Base-by-base conservation (phyloP, 2,329 filamentous ascomycete species). In the Colletotrichum sp. region DNA sequence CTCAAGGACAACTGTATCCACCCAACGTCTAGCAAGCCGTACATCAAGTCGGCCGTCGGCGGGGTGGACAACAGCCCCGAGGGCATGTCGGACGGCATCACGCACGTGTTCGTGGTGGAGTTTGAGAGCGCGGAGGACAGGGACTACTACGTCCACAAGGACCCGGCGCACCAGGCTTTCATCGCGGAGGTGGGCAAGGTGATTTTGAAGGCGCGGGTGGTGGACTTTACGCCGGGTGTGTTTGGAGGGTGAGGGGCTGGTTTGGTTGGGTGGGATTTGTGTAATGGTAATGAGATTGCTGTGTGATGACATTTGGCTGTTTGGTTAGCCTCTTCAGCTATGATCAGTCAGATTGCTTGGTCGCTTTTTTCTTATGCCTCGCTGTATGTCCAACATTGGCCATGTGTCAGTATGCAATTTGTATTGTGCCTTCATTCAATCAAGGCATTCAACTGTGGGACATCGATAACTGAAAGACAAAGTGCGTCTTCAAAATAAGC, bases 21-120 rank as follows among this genome's bases (percentile, higher is more conserved):
- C 78, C 91, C 93, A 3, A 85, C 83, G 2, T 90, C 91, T 0
- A 84, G 91, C 16, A 85, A 88, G 76, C 89, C 90, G 0, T 95
- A 95, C 79, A 88, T 95, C 76, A 88, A 87, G 77, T 88, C 88
- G 0, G 84, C 88, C 24, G 87, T 86, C 4, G 93, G 92, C 3
- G 93, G 93, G 1, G 84, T 83, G 65, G 90, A 95, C 80, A 93
- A 91, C 77, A 93, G 90, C 32, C 86, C 87, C 0, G 93, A 94
- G 82, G 90, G 90, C 7, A 80, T 88, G 8, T 88, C 92, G 84
- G 87, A 89, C 65, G 93, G 90, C 1, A 90, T 93, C 67, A 92
- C 92, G 1, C 94, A 96, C 81, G 92, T 88, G 0, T 95, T 95
- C 77, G 89, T 96, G 3, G 88, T 90, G 26, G 90, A 94, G 79